phyloP scores from a whole-genome alignment of 108 stramenopile species.

The Ochromonas danica region DNA sequence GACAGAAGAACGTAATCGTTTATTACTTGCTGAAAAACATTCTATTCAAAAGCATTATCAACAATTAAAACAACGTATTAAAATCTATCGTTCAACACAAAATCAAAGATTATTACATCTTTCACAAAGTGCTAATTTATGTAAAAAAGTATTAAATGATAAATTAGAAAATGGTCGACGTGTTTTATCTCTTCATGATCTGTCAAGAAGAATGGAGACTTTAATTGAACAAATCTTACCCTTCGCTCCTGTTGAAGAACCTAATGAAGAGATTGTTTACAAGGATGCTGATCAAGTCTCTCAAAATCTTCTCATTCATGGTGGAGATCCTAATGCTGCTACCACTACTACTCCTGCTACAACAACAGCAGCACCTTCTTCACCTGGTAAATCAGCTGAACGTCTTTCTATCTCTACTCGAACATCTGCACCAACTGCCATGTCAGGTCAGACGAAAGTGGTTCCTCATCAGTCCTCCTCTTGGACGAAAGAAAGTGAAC shows the following conservation, averaged over 20 bases:
- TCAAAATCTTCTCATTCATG: not conserved
- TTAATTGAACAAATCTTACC: constrained; percentile 61
- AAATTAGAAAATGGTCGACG: constrained; percentile 25
- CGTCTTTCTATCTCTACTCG: not conserved
- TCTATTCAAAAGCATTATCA: constrained; percentile 62
- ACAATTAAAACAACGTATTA: constrained; percentile 61
- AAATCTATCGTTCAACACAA: constrained; percentile 50
- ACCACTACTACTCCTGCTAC: not conserved
- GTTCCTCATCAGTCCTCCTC: constrained; percentile 44
- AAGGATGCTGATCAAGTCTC: constrained; percentile 28
- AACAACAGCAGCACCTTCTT: not conserved
- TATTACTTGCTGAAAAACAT: constrained; percentile 54
- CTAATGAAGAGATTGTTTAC: not conserved
- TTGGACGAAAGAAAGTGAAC: constrained; percentile 27
- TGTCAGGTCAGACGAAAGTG: not conserved
- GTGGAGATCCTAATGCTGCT: not conserved
- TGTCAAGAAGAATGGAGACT: constrained; percentile 60
- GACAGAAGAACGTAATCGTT: constrained; percentile 55
- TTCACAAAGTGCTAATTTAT: constrained; percentile 54
- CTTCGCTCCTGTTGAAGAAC: constrained; percentile 35
- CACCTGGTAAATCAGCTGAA: not conserved
- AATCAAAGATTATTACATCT: constrained; percentile 42
- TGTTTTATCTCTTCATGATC: constrained; percentile 58
- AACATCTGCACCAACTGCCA: not conserved
- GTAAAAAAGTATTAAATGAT: constrained; percentile 38